These are phyloP conservation scores for Boeremia lycopersici DNA, from an alignment of 2,329 filamentous ascomycete species.

Conservation along the genomic window DNA sequence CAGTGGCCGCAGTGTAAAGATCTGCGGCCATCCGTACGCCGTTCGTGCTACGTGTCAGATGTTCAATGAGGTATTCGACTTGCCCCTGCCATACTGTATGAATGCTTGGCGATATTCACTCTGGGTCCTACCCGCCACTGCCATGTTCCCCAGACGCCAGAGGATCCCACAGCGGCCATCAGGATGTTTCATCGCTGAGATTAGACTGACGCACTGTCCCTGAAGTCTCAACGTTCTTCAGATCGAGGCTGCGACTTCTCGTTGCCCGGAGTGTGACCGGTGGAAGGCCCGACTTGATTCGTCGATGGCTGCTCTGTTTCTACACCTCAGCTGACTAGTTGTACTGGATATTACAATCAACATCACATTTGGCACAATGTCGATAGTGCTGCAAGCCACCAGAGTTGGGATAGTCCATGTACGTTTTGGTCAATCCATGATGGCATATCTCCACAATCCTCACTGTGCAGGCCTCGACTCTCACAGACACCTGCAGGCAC, in stretches of 20 bases:
- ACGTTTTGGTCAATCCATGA: not conserved
- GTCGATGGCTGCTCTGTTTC: not conserved
- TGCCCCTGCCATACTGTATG: no score
- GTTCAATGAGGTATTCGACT: not conserved
- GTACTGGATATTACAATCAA: not conserved
- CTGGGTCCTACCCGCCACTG: not conserved
- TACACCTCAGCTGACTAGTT: constrained; percentile 1
- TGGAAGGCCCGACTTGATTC: constrained; percentile 1
- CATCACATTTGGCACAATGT: constrained; percentile 6
- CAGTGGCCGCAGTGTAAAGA: constrained; percentile 11
- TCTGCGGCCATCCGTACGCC: constrained; percentile 15
- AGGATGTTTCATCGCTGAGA: constrained; percentile 3
- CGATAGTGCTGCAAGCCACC: constrained; percentile 7
- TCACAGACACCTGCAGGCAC: constrained; percentile 7
- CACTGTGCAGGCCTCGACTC: constrained; percentile 1
- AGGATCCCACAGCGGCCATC: not conserved
- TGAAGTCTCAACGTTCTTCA: not conserved
- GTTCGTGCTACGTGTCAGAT: constrained; percentile 17
- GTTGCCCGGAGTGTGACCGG: constrained; percentile 8
- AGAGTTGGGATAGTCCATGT: not conserved
- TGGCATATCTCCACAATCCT: not conserved
- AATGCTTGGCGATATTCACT: constrained; percentile 5
- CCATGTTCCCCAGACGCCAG: constrained; percentile 3
- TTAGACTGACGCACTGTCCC: not conserved
- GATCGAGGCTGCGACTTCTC: constrained; percentile 1